Percentiles rank a stretch among this genome's conserved stretches.
Evolutionary conservation across 257 asterid genomes (phyloP).

Genomic region (Leonotis leonurus): DNA sequence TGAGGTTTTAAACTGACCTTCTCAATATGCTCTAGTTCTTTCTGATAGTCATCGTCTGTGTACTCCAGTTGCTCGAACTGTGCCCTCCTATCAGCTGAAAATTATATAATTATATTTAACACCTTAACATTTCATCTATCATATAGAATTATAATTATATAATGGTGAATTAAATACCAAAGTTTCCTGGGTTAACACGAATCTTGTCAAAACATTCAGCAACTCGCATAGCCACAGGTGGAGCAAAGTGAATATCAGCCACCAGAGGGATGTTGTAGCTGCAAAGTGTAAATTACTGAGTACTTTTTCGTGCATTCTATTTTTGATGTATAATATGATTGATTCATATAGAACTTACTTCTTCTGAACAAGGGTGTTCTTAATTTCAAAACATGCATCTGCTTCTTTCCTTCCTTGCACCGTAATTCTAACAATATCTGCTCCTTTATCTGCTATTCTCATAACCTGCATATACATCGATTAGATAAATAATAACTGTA

Average conservation of each 20-base stretch:
- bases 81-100: conserved; percentile 97
- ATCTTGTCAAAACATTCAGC: conserved; percentile 97
- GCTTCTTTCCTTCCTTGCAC: conserved; percentile 99
- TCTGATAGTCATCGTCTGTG: conserved; percentile 93
- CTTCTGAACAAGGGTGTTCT: conserved; percentile 87
- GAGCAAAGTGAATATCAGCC: conserved; percentile 98
- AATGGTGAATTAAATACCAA: conserved; percentile 47
- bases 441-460: conserved; percentile 95
- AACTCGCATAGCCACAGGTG: conserved; percentile 89
- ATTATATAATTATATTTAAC: conserved; percentile 12
- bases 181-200: conserved; percentile 98
- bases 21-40: conserved; percentile 96
- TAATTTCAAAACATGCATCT: conserved; percentile 87
- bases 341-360: conserved; percentile 42
- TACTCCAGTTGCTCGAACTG: conserved; percentile 92
- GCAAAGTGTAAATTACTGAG: conserved; percentile 3
- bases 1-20: conserved; percentile 40
- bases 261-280: conserved; percentile 54
- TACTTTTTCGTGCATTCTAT: conserved; percentile 1
- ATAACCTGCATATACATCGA: conserved; percentile 60
- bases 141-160: neutral
- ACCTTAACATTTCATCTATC: neutral
- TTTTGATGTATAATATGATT: conserved; percentile 9
- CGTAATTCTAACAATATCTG: conserved; percentile 90
- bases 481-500: neutral